Evolutionary conservation across 139 green algal species (phyloP), one percentile per base, ranked within the genome.

Genomic region (Chlamydomonas sphaeroides): DNA sequence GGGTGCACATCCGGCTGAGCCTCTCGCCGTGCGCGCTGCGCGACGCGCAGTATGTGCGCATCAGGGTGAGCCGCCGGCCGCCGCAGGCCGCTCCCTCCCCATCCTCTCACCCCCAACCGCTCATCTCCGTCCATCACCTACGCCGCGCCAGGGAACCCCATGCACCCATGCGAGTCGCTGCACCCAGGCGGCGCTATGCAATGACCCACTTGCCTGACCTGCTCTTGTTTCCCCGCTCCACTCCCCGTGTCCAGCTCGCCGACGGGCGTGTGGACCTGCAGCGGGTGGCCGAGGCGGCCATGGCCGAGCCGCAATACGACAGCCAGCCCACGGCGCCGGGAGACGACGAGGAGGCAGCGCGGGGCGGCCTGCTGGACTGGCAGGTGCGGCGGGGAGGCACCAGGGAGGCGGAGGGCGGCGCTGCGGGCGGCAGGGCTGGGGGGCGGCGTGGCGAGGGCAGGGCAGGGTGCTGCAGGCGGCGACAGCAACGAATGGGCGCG

Each of bases 1-100:
- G 36, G 1, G 36, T 90, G 6, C 57, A 78, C 49, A 84, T 74
- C 30, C 33, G 61, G 8, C 59, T 90, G 48, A 57, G 71, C 41
- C 61, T 90, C 21, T 65, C 65, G 33, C 59, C 77, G 1, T 90
- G 86, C 45, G 30, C 56, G 1, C 72, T 90, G 25, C 39, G 57
- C 25, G 48, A 84, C 7, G 86, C 86, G 0, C 67, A 80, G 45
- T 86, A 77, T 30, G 86, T 90, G 25, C 82, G 82, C 32, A 45
- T 88, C 32, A 74, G 53, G 67, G 86, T 89, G 51, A 48, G 84
- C n/a, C n/a, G n/a, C n/a, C n/a, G n/a, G n/a, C n/a, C n/a, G n/a
- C n/a, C n/a, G n/a, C n/a, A n/a, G n/a, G n/a, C n/a, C n/a, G n/a
- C n/a, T n/a, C n/a, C n/a, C n/a, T n/a, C n/a, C n/a, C n/a, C n/a